Evolutionary conservation across 2,329 filamentous ascomycete genomes (phyloP), one percentile per base, ranked within the genome.

Genomic region (Curvularia lunata): DNA sequence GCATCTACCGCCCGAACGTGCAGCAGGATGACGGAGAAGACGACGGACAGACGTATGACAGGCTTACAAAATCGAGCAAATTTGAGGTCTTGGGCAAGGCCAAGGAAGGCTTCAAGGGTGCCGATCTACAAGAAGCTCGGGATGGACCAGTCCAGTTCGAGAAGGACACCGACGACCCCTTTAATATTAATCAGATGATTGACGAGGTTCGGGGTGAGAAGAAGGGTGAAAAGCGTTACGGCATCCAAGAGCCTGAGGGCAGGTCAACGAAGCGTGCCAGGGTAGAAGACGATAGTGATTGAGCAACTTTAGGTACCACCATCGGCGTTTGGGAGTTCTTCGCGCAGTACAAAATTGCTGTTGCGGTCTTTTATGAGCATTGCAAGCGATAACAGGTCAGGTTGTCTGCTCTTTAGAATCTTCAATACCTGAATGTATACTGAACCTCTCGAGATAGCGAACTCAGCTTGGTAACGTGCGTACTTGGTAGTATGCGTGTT

Each of bases 81-180:
- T 98, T 98, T 66, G 95, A 98, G 73, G 91, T 91, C 0, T 79
- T 98, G 49, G 95, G 95, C 18, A 89, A 88, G 70, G 93, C 86
- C 12, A 87, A 87, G 73, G 84, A 95, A 63, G 96, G 92, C 2
- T 98, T 98, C 79, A 93, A 92, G 78, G 94, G 94, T 10, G 86
- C 91, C 4, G 88, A 85, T 56, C 89, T 96, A 66, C 90, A 88
- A 51, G 93, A 97, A 83, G 87, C 86, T 60, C 86, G 93, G 54
- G 91, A 96, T 69, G 95, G 95, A 5, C 95, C 95, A 0, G 95
- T 99, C 27, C 91, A 97, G 76, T 99, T 99, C 70, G 94, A 98
- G 78, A 96, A 94, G 78, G 94, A 97, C 52, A 85, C 79, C 1
- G 83, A 85, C 18, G 94, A 98, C 78, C 92, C 92, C 1, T 98